Evolutionary conservation across 768 basidiomycete genomes (phyloP).

Genomic region (Leccinellum luteum): DNA sequence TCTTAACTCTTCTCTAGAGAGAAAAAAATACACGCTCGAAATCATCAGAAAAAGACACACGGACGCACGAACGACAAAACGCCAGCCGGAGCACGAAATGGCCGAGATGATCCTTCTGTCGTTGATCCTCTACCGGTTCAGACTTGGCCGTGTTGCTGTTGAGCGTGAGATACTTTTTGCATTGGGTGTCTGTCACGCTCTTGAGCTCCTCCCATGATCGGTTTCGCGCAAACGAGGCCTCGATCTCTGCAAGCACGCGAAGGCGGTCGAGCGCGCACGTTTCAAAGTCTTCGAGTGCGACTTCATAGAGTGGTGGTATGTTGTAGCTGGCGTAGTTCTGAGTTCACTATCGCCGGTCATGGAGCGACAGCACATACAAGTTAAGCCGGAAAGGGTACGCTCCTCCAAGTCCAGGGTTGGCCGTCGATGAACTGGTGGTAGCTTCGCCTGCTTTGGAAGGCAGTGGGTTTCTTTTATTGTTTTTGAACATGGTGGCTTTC

Average conservation of each 20-base stretch:
- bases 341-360: constrained; percentile 1
- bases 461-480: constrained; percentile 10
- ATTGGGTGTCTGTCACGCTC: constrained; percentile 57
- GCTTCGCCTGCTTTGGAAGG: neutral
- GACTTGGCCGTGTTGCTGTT: constrained; percentile 50
- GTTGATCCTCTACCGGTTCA: constrained; percentile 54
- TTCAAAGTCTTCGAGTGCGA: constrained; percentile 96
- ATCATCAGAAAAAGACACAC: neutral
- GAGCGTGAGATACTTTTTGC: constrained; percentile 75
- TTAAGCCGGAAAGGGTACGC: constrained; percentile 69
- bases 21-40: neutral
- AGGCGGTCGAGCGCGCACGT: constrained; percentile 84
- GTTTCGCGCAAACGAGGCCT: constrained; percentile 83
- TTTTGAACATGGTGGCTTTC: constrained; percentile 19
- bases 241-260: constrained; percentile 86
- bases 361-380: constrained; percentile 54
- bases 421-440: neutral
- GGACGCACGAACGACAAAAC: constrained; percentile 91
- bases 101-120: constrained; percentile 81
- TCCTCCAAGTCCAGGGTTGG: neutral
- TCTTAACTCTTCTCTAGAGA: constrained; percentile 80
- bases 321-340: constrained; percentile 65
- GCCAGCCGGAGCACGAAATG: constrained; percentile 94
- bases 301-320: constrained; percentile 77
- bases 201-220: constrained; percentile 76